These are phyloP conservation scores for Talinum fruticosum DNA, from an alignment of 148 eudicot species.

Conservation along the genomic window DNA sequence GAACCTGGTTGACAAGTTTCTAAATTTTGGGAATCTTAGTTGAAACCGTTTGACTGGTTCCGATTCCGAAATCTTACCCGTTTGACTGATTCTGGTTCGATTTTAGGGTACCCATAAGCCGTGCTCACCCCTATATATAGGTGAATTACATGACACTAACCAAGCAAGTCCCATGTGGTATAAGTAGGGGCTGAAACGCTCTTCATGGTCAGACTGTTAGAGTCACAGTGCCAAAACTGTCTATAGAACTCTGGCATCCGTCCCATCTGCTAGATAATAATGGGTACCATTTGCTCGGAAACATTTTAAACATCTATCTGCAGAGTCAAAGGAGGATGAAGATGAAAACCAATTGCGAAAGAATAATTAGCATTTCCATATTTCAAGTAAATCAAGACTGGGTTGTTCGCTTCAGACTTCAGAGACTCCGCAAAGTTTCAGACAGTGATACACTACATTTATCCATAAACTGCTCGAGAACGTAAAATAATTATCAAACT, in stretches of 20 bases:
- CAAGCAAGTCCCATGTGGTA: constrained; percentile 68
- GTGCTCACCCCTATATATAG: too few relatives aligned
- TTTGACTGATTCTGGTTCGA: too few relatives aligned
- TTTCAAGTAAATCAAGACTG: not conserved
- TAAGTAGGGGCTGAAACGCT: constrained; percentile 35
- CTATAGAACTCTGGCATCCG: constrained; percentile 59
- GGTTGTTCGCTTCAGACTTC: constrained; percentile 5
- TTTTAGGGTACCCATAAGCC: too few relatives aligned
- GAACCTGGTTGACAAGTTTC: too few relatives aligned
- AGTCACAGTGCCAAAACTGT: constrained; percentile 70
- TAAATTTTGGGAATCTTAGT: too few relatives aligned
- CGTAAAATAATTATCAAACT: not conserved
- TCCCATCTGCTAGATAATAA: constrained; percentile 78
- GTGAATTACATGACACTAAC: constrained; percentile 33
- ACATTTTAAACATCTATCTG: constrained; percentile 91
- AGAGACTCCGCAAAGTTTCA: constrained; percentile 1
- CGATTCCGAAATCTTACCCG: too few relatives aligned
- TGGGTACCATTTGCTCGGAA: constrained; percentile 85
- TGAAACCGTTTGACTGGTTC: too few relatives aligned
- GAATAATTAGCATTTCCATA: not conserved
- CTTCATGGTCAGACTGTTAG: constrained; percentile 39
- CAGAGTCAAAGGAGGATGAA: constrained; percentile 2
- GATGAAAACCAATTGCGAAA: not conserved
- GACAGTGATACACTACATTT: not conserved
- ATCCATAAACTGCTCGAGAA: not conserved